Conservation (phyloP, 441 rosid species). For the Macaranga tanarius region DNA sequence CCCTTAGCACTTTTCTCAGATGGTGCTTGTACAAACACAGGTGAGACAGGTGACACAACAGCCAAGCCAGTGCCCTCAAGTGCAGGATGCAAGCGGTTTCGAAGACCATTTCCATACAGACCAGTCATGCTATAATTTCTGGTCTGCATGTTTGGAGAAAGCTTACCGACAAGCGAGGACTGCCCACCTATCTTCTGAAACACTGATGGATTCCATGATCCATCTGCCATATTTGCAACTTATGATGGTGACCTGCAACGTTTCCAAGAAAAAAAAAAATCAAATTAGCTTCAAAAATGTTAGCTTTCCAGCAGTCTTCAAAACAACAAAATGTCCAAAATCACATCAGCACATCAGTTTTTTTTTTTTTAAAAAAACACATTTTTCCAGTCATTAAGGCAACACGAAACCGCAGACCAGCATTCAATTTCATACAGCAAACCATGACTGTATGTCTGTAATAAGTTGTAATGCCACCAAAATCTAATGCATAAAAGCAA, state of each 20-base stretch:
- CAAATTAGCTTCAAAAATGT: not conserved
- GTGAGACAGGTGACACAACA: slow-evolving; percentile 29
- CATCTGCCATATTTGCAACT: slow-evolving; percentile 60
- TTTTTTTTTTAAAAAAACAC: no score
- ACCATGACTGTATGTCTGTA: no score
- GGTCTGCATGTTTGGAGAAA: slow-evolving; percentile 41
- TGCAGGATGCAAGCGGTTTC: slow-evolving; percentile 39
- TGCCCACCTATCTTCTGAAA: slow-evolving; percentile 59
- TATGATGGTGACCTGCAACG: slow-evolving; percentile 42
- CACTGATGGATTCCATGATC: slow-evolving; percentile 57
- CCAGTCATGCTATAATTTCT: slow-evolving; percentile 31
- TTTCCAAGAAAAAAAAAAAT: not conserved
- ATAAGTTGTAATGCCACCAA: no score
- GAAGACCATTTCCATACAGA: slow-evolving; percentile 35
- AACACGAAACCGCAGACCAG: no score
- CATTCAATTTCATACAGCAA: no score
- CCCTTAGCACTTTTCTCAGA: slow-evolving; percentile 58
- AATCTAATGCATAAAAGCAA: no score
- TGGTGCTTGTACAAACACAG: slow-evolving; percentile 66
- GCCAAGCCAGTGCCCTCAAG: slow-evolving; percentile 35
- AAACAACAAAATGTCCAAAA: no score
- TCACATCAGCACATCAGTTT: no score
- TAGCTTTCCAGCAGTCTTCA: not conserved
- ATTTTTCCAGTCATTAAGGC: no score
- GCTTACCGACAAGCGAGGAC: slow-evolving; percentile 41